A percentile compares a stretch with the other conserved stretches of the same genome.
Evolutionary conservation across 805 yeast species (phyloP).

Genomic region (Brettanomyces nanus): DNA sequence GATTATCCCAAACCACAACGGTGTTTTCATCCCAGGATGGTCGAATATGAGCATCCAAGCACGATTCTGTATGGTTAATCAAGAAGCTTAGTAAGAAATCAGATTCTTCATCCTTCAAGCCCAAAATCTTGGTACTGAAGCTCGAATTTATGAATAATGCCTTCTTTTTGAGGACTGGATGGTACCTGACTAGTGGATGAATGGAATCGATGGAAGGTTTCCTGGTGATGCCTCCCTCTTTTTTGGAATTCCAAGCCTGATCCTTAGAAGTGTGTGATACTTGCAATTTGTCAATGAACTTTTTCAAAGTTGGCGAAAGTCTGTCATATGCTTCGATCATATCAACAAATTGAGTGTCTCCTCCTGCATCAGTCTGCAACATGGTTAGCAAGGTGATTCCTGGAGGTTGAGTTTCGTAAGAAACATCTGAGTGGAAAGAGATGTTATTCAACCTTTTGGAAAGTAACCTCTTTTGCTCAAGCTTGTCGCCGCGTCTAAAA

Average conservation of each 20-base stretch:
- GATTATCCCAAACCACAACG: constrained; percentile 74
- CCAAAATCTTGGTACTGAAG: constrained; percentile 61
- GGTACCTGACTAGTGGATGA: constrained; percentile 66
- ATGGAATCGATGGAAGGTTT: constrained; percentile 53
- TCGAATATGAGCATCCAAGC: constrained; percentile 57
- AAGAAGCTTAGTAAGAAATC: constrained; percentile 51
- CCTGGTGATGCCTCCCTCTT: constrained; percentile 56
- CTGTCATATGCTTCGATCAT: constrained; percentile 63
- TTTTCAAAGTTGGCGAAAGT: constrained; percentile 56
- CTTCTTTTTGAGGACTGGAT: constrained; percentile 64
- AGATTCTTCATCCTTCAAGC: constrained; percentile 66
- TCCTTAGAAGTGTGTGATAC: constrained; percentile 65
- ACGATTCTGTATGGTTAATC: constrained; percentile 40
- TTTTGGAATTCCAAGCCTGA: constrained; percentile 53
- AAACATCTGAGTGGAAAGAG: constrained; percentile 67
- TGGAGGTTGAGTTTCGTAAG: constrained; percentile 68
- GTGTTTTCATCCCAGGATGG: constrained; percentile 66
- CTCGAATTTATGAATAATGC: constrained; percentile 48
- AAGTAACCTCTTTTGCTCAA: constrained; percentile 30
- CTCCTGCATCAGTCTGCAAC: constrained; percentile 50
- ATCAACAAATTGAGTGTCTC: constrained; percentile 77
- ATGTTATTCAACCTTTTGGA: constrained; percentile 30
- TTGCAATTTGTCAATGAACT: constrained; percentile 50
- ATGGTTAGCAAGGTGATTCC: constrained; percentile 61
- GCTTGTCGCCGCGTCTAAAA: constrained; percentile 39